phyloP scores from a whole-genome alignment of 192 early-diverging fungal genomes.

The Backusella tarrabulga region DNA sequence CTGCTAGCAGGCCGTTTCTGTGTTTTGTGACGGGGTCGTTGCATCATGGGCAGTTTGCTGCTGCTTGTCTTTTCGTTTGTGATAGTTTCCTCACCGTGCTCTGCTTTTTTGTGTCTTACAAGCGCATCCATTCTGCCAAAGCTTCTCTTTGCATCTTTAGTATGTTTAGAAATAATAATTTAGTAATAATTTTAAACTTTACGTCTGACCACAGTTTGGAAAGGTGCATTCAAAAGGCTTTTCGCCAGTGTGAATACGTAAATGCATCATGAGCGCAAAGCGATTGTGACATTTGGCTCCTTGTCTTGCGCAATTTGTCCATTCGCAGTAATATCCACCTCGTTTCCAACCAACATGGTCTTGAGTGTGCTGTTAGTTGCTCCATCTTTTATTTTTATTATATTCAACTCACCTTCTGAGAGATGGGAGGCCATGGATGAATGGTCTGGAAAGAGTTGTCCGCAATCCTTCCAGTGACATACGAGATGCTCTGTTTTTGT shows the following conservation, averaged over 20 bases:
- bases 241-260: conserved; percentile 59
- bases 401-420: conserved; percentile 38
- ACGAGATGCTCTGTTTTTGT: conserved; percentile 3
- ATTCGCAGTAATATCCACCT: conserved; percentile 54
- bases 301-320: conserved; percentile 51
- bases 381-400: neutral
- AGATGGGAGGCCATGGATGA: conserved; percentile 39
- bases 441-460: conserved; percentile 30
- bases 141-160: neutral
- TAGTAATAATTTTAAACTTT: neutral
- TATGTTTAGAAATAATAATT: neutral
- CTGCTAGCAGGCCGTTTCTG: neutral
- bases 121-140: conserved; percentile 39
- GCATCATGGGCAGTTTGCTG: no score
- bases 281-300: conserved; percentile 50
- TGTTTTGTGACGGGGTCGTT: neutral
- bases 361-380: neutral
- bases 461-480: conserved; percentile 49
- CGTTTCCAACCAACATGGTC: conserved; percentile 59
- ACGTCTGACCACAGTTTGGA: conserved; percentile 32
- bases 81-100: conserved; percentile 26
- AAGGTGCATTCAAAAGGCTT: conserved; percentile 53
- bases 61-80: neutral
- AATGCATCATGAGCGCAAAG: conserved; percentile 58
- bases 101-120: conserved; percentile 32